phyloP scores from a whole-genome alignment of 148 eudicot species.

The Heliamphora exappendiculata region DNA sequence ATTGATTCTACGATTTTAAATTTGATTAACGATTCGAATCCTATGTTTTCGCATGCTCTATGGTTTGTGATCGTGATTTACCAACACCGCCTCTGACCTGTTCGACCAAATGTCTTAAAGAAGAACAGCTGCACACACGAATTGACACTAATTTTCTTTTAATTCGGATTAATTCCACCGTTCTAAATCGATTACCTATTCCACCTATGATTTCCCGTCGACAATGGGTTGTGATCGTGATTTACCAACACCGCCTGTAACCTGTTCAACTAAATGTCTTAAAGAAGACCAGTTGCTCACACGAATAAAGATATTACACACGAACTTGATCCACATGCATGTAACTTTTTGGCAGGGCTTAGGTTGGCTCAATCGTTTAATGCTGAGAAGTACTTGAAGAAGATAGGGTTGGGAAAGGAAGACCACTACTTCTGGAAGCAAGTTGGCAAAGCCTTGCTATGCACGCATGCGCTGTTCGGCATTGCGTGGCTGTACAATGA shows the following conservation, averaged over 20 bases:
- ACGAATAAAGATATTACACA: not conserved
- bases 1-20: not conserved
- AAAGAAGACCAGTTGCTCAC: not conserved
- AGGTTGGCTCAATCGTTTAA: conserved; percentile 29
- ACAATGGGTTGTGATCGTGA: too few species aligned
- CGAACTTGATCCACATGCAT: not conserved
- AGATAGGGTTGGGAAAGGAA: conserved; percentile 72
- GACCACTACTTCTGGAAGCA: conserved; percentile 84
- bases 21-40: not conserved
- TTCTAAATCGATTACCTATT: too few species aligned
- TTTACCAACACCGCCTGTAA: conserved; percentile 16
- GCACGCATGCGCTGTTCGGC: conserved; percentile 72
- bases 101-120: conserved; percentile 35
- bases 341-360: conserved; percentile 19
- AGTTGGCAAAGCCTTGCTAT: conserved; percentile 66
- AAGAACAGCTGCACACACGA: not conserved
- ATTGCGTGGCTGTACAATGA: conserved; percentile 79
- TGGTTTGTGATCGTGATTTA: too few species aligned
- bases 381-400: conserved; percentile 37
- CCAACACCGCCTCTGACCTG: conserved; percentile 25
- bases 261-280: conserved; percentile 42
- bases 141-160: too few species aligned
- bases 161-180: too few species aligned
- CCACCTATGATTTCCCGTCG: not conserved
- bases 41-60: not conserved